Conservation (phyloP, 108 stramenopile species). For the Chaetoceros muelleri region DNA sequence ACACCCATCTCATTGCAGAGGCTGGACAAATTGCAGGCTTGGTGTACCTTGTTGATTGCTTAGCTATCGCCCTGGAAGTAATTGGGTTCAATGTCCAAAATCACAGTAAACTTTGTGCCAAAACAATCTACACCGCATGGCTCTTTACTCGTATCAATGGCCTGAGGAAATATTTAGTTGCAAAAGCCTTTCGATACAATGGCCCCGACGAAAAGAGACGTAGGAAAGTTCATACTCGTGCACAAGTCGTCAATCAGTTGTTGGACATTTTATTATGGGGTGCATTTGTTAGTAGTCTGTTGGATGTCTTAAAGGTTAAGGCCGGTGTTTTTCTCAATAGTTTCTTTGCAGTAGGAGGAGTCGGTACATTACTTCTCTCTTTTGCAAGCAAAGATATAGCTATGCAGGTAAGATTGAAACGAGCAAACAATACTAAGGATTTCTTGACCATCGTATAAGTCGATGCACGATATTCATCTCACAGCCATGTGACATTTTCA, state of each 20-base stretch:
- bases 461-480: slow-evolving; percentile 12
- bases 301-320: slow-evolving; percentile 37
- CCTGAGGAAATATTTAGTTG: neutral
- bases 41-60: slow-evolving; percentile 25
- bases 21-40: slow-evolving; percentile 14
- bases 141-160: neutral
- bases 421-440: neutral
- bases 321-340: slow-evolving; percentile 26
- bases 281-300: neutral
- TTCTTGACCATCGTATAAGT: no score
- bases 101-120: neutral
- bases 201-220: neutral
- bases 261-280: neutral
- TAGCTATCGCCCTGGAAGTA: slow-evolving; percentile 13
- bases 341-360: slow-evolving; percentile 48
- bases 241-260: neutral
- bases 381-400: slow-evolving; percentile 32
- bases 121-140: neutral
- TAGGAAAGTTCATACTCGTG: neutral
- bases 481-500: slow-evolving; percentile 7
- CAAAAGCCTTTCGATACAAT: neutral
- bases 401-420: slow-evolving; percentile 10
- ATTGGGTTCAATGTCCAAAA: slow-evolving; percentile 16
- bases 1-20: neutral
- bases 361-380: slow-evolving; percentile 38